A percentile compares a stretch with the other conserved stretches of the same genome.
phyloP scores from a whole-genome alignment of 164 flowering plant species.

The Santalum album region DNA sequence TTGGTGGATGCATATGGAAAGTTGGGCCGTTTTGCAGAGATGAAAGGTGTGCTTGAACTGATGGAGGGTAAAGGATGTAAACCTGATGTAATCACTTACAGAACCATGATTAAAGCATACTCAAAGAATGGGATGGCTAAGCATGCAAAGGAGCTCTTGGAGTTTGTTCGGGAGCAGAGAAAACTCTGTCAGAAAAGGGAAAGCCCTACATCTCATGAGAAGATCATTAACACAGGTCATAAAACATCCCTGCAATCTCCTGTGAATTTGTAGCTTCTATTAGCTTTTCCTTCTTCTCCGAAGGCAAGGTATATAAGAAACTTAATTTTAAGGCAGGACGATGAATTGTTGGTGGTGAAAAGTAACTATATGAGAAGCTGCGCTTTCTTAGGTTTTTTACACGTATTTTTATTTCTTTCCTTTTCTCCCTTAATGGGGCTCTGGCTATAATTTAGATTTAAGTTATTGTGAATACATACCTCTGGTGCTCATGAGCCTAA shows the following conservation, averaged over 20 bases:
- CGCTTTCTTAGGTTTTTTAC: too few relatives aligned
- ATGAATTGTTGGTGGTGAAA: too few relatives aligned
- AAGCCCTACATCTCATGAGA: constrained; percentile 22
- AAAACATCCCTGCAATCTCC: not conserved
- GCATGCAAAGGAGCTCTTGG: constrained; percentile 48
- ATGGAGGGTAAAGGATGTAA: constrained; percentile 71
- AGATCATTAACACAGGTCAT: not conserved
- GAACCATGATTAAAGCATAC: constrained; percentile 87
- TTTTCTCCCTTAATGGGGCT: too few relatives aligned
- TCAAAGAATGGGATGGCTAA: constrained; percentile 40
- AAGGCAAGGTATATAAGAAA: too few relatives aligned
- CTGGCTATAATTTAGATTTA: too few relatives aligned
- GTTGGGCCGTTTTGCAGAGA: constrained; percentile 70
- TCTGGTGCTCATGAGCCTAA: too few relatives aligned
- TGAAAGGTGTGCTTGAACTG: constrained; percentile 71
- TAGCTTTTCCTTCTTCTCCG: too few relatives aligned
- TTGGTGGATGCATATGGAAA: constrained; percentile 87
- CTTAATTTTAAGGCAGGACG: too few relatives aligned
- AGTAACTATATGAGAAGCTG: too few relatives aligned
- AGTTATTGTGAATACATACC: too few relatives aligned
- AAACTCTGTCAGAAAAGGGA: constrained; percentile 4
- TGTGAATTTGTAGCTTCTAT: not conserved
- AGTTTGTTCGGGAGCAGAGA: constrained; percentile 8
- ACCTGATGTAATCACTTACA: constrained; percentile 75
- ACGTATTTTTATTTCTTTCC: too few relatives aligned